Evolutionary conservation across 345 rosid species (phyloP), one percentile per base, ranked within the genome.

Genomic region (Litchi chinensis): DNA sequence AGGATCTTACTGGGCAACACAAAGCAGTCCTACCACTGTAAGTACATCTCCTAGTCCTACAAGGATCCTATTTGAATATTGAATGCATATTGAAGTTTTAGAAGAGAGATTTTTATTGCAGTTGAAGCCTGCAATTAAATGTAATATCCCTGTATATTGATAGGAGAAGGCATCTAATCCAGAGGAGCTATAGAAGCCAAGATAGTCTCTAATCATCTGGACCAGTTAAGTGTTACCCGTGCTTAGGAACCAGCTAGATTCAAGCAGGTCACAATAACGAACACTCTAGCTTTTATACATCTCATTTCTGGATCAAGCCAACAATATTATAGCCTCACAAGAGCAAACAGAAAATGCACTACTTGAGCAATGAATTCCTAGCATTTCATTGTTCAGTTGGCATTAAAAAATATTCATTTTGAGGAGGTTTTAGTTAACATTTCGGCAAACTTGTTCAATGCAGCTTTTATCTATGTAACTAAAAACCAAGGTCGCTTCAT

Each of bases 391-490:
- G 56, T 50, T 15, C 5, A 50, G 18, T 11, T 50, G 13, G 56
- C 16, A 50, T 4, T 50, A 50, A 3, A 15, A 50, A 50, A 3
- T 15, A 50, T 50, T 50, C 18, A 50, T 50, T 50, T 50, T 50
- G 56, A 50, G 40, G 70, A 67, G 26, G 26, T 48, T 24, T 39
- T 67, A 40, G 41, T 52, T 50, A 24, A 26, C 43, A 26, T 18
- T 26, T 18, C 19, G 54, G 10, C 56, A 70, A 70, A 48, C 60
- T 24, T 16, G 13, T 40, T 21, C 52, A 32, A n/a, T 21, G 46
- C 16, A 57, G 5, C 32, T 66, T 75, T 76, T 71, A 76, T 57
- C 69, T 71, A 65, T 44, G 73, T 15, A 73, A 22, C 21, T 1
- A 8, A 60, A 7, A 22, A 64, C 40, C 15, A 6, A 16, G 40